Evolutionary conservation across 352 stramenopile species (phyloP).

Genomic region (Pythium sp.): DNA sequence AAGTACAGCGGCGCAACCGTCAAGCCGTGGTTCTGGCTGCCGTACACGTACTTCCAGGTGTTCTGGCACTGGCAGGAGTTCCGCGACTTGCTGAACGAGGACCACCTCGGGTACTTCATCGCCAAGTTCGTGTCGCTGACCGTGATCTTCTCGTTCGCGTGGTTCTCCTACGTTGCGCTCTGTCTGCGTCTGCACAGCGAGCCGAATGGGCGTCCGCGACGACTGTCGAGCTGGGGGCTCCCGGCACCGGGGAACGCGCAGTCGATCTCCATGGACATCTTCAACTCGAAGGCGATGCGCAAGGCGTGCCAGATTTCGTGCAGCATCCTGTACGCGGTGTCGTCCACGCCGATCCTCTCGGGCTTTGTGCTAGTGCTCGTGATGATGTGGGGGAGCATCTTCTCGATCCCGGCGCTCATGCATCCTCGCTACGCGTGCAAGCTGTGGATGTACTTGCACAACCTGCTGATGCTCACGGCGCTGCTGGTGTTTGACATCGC

Average conservation of each 20-base stretch:
- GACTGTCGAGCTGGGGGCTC: conserved; percentile 58
- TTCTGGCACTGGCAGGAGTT: conserved; percentile 81
- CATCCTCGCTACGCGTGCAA: conserved; percentile 64
- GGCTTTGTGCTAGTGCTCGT: conserved; percentile 52
- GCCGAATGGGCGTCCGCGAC: conserved; percentile 53
- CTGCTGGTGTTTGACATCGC: conserved; percentile 67
- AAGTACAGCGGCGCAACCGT: conserved; percentile 76
- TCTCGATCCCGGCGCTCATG: conserved; percentile 56
- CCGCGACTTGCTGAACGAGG: conserved; percentile 52
- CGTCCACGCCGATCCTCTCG: conserved; percentile 67
- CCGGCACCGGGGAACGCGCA: conserved; percentile 51
- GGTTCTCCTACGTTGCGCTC: conserved; percentile 64
- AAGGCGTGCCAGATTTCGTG: conserved; percentile 76
- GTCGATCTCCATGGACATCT: conserved; percentile 58
- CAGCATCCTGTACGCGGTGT: conserved; percentile 62
- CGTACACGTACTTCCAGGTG: conserved; percentile 80
- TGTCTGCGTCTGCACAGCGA: conserved; percentile 69
- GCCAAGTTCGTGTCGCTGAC: conserved; percentile 51
- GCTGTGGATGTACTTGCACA: conserved; percentile 63
- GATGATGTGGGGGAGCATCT: conserved; percentile 48
- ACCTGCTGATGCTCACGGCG: conserved; percentile 56
- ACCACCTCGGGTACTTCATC: conserved; percentile 63
- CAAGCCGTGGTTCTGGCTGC: conserved; percentile 82
- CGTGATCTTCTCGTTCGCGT: conserved; percentile 62
- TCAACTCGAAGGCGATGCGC: conserved; percentile 69